Evolutionary conservation across 208 protist genomes (phyloP).

Genomic region (Trypanosoma boissoni): DNA sequence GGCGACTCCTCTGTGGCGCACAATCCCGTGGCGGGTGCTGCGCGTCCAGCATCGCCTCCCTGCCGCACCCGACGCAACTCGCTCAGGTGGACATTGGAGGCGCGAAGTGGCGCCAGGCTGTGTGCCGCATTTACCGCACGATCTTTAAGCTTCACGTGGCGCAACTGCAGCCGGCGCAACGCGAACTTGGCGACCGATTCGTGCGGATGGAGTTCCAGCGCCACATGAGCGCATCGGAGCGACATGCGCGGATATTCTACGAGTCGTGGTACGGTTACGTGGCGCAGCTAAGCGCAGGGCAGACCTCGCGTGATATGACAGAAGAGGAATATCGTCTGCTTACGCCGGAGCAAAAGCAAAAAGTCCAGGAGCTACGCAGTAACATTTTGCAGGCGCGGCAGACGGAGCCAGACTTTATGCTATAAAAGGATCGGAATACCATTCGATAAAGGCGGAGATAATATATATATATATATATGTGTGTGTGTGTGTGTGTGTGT

Average conservation of each 20-base stretch:
- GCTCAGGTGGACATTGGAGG: constrained; percentile 35
- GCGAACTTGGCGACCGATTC: constrained; percentile 84
- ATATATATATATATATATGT: neutral
- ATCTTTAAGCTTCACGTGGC: constrained; percentile 83
- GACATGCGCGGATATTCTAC: constrained; percentile 73
- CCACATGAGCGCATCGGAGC: constrained; percentile 66
- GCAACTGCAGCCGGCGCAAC: constrained; percentile 66
- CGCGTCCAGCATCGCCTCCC: constrained; percentile 24
- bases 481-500: constrained; percentile 1
- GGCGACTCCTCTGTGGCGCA: neutral
- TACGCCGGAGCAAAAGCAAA: constrained; percentile 76
- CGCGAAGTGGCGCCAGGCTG: constrained; percentile 51
- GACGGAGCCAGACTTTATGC: constrained; percentile 25
- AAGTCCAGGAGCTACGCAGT: constrained; percentile 55
- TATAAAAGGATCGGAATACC: constrained; percentile 10
- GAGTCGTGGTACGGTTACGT: constrained; percentile 86
- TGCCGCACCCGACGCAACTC: constrained; percentile 66
- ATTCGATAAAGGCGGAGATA: neutral
- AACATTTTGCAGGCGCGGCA: constrained; percentile 41
- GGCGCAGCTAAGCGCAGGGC: constrained; percentile 65
- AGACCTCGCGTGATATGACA: constrained; percentile 70
- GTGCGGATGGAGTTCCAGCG: constrained; percentile 74
- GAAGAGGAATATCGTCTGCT: constrained; percentile 65
- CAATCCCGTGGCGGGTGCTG: neutral
- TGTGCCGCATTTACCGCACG: constrained; percentile 71